Evolutionary conservation across 441 rosid genomes (phyloP).

Genomic region (Hura crepitans): DNA sequence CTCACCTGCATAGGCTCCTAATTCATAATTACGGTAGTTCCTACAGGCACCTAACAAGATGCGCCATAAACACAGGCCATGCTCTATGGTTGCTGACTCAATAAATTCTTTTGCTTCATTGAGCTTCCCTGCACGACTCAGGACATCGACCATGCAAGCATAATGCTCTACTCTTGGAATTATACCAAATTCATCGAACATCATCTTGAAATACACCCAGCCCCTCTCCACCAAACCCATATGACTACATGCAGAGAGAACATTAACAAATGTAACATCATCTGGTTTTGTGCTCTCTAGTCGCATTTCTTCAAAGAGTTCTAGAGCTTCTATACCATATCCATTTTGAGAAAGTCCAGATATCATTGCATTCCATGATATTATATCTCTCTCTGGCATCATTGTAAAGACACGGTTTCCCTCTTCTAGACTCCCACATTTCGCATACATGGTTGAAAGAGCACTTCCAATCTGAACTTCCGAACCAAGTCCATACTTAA

Average conservation of each 20-base stretch:
- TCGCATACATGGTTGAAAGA: constrained; percentile 77
- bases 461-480: constrained; percentile 68
- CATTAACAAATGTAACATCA: constrained; percentile 64
- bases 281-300: constrained; percentile 56
- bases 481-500: constrained; percentile 57
- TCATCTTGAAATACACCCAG: constrained; percentile 58
- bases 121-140: constrained; percentile 78
- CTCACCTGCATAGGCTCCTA: constrained; percentile 84
- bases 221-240: constrained; percentile 69
- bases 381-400: constrained; percentile 52
- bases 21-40: constrained; percentile 55
- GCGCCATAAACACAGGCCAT: constrained; percentile 71
- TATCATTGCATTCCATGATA: constrained; percentile 90
- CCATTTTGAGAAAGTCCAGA: constrained; percentile 85
- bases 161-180: constrained; percentile 68
- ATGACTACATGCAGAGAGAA: constrained; percentile 89
- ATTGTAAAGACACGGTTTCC: constrained; percentile 62
- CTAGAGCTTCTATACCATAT: constrained; percentile 56
- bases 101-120: constrained; percentile 71
- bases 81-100: constrained; percentile 60
- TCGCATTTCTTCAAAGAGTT: constrained; percentile 72
- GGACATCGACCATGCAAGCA: constrained; percentile 81
- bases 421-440: constrained; percentile 68
- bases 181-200: constrained; percentile 47
- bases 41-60: constrained; percentile 69